These are phyloP conservation scores for Globisporangium irregulare DNA, from an alignment of 352 stramenopile genomes.

Conservation along the genomic window DNA sequence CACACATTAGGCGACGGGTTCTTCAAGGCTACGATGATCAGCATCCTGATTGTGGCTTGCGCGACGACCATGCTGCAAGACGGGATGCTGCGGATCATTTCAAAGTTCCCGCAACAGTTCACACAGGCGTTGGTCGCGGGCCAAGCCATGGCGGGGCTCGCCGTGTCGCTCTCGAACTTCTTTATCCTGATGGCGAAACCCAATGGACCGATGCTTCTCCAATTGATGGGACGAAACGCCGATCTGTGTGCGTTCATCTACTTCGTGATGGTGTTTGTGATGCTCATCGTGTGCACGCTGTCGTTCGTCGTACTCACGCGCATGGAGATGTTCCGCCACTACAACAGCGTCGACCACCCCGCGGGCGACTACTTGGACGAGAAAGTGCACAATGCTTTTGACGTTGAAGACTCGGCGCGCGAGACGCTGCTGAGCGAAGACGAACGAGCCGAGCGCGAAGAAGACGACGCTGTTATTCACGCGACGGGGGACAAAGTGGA, in stretches of 20 bases:
- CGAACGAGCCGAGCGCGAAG: conserved; percentile 10
- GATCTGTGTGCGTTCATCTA: conserved; percentile 76
- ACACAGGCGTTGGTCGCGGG: conserved; percentile 77
- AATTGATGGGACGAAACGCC: conserved; percentile 29
- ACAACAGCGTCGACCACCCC: conserved; percentile 48
- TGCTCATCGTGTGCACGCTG: conserved; percentile 50
- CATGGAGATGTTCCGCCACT: conserved; percentile 69
- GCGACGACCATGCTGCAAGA: conserved; percentile 81
- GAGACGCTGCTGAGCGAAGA: conserved; percentile 35
- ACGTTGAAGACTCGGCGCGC: conserved; percentile 25
- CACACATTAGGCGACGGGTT: conserved; percentile 40
- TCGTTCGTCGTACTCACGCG: conserved; percentile 53
- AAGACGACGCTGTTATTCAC: conserved; percentile 5
- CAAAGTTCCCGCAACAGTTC: conserved; percentile 72
- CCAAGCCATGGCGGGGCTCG: conserved; percentile 70
- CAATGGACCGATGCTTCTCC: conserved; percentile 12
- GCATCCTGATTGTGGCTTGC: conserved; percentile 64
- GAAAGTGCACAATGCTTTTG: conserved; percentile 9
- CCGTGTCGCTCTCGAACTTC: conserved; percentile 71
- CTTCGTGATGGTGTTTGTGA: conserved; percentile 73
- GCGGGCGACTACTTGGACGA: conserved; percentile 22
- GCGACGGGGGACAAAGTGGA: conserved; percentile 29
- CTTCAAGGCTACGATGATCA: conserved; percentile 74
- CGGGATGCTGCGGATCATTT: conserved; percentile 67
- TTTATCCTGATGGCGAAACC: conserved; percentile 55